Evolutionary conservation across 2,329 filamentous ascomycete genomes (phyloP).

Genomic region (Ceratocystis eucalypticola): DNA sequence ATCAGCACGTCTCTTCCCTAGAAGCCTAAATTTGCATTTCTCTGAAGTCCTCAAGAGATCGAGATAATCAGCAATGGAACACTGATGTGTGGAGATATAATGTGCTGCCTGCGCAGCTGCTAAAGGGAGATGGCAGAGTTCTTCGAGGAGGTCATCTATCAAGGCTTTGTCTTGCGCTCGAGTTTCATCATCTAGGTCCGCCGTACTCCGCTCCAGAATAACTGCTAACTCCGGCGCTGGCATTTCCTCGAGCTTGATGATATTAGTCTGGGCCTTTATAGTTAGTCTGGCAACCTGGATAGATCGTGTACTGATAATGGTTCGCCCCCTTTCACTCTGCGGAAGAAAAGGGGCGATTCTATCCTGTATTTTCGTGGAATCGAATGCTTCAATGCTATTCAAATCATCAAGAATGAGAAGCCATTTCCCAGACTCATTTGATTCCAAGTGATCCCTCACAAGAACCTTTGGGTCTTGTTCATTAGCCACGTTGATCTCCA

Average conservation of each 20-base stretch:
- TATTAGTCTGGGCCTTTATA: not conserved
- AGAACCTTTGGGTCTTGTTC: conserved; percentile 8
- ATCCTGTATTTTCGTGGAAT: not conserved
- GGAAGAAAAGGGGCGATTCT: conserved; percentile 24
- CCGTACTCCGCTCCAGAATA: not conserved
- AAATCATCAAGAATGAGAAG: conserved; percentile 23
- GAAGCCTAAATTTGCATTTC: not conserved
- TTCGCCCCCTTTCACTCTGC: conserved; percentile 7
- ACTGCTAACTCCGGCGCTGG: not conserved
- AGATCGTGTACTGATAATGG: conserved; percentile 14
- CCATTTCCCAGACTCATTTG: conserved; percentile 21
- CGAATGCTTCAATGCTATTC: conserved; percentile 18
- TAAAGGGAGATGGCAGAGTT: conserved; percentile 19
- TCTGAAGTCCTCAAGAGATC: not conserved
- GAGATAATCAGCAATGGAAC: not conserved
- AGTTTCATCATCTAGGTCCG: too few species aligned
- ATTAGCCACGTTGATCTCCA: not conserved
- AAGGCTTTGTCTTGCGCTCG: not conserved
- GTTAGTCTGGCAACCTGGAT: not conserved
- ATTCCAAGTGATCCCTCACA: conserved; percentile 20
- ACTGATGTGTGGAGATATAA: conserved; percentile 16
- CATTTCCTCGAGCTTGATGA: not conserved
- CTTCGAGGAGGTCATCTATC: not conserved
- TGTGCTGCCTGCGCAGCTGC: conserved; percentile 20
- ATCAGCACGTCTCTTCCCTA: not conserved